Evolutionary conservation across 2,329 filamentous ascomycete genomes (phyloP).

Genomic region (Emmonsiellopsis sp.): DNA sequence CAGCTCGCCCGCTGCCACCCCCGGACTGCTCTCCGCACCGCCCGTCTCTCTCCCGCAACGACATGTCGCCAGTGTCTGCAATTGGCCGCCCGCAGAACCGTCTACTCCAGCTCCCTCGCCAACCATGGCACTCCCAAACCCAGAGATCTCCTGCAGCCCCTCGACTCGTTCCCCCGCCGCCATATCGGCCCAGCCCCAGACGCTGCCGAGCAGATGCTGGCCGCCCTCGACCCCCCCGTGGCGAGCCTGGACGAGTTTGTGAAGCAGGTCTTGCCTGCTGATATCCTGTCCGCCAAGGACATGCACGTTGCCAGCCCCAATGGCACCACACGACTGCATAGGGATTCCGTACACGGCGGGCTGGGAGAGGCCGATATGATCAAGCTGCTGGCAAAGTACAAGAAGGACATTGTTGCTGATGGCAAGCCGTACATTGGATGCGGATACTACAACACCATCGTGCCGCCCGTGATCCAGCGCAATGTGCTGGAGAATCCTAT

Average conservation of each 20-base stretch:
- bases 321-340: slow-evolving; percentile 30
- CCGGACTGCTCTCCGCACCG: slow-evolving; percentile 1
- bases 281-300: slow-evolving; percentile 62
- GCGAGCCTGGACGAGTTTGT: slow-evolving; percentile 73
- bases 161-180: slow-evolving; percentile 61
- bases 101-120: slow-evolving; percentile 85
- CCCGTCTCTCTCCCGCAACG: slow-evolving; percentile 21
- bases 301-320: slow-evolving; percentile 49
- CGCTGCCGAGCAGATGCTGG: slow-evolving; percentile 69
- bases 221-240: slow-evolving; percentile 64
- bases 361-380: slow-evolving; percentile 40
- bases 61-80: slow-evolving; percentile 23
- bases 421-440: slow-evolving; percentile 66
- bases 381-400: slow-evolving; percentile 32
- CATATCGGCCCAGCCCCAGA: slow-evolving; percentile 76
- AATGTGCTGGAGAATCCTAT: slow-evolving; percentile 88
- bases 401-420: slow-evolving; percentile 51
- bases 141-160: slow-evolving; percentile 34
- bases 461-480: slow-evolving; percentile 82
- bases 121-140: slow-evolving; percentile 56
- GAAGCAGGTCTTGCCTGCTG: slow-evolving; percentile 68
- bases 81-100: slow-evolving; percentile 30
- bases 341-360: slow-evolving; percentile 30
- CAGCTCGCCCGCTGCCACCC: slow-evolving; percentile 6
- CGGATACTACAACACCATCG: slow-evolving; percentile 81